Evolutionary conservation across 495 filamentous ascomycete genomes (phyloP).

Genomic region (Umbilicaria muhlenbergii): DNA sequence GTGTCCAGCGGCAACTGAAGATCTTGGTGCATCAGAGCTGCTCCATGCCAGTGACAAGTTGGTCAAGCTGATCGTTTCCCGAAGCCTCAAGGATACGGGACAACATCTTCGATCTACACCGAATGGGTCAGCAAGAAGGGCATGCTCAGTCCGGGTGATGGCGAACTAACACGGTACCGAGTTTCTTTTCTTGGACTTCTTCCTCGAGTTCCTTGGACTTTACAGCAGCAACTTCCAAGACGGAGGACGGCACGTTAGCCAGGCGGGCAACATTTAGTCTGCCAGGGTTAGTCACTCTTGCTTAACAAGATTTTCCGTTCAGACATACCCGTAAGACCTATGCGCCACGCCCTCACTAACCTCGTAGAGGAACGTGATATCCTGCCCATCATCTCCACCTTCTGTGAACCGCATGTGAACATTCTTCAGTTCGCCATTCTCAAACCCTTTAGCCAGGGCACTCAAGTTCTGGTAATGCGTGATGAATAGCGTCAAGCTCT

Average conservation of each 20-base stretch:
- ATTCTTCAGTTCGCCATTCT: constrained; percentile 44
- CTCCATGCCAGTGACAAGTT: constrained; percentile 11
- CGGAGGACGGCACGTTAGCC: constrained; percentile 59
- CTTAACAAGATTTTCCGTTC: neutral
- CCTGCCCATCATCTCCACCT: constrained; percentile 23
- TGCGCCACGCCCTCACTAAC: constrained; percentile 81
- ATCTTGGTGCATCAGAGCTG: constrained; percentile 7
- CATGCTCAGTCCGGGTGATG: neutral
- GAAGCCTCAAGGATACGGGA: neutral
- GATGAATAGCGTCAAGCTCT: constrained; percentile 79
- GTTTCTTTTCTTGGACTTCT: constrained; percentile 41
- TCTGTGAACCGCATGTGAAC: constrained; percentile 76
- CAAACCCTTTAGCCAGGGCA: constrained; percentile 49
- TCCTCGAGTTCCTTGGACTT: constrained; percentile 76
- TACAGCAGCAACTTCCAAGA: constrained; percentile 59
- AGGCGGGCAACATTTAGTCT: constrained; percentile 73
- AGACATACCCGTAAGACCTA: constrained; percentile 57
- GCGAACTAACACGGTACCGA: constrained; percentile 24
- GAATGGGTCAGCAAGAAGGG: neutral
- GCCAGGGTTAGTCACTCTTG: neutral
- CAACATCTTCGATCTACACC: constrained; percentile 7
- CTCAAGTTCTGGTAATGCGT: constrained; percentile 90
- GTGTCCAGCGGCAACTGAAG: neutral
- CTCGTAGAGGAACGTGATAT: constrained; percentile 73
- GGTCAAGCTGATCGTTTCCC: constrained; percentile 4